Evolutionary conservation across 2,329 filamentous ascomycete species (phyloP).

Genomic region (Dryadomyces sulphureus): DNA sequence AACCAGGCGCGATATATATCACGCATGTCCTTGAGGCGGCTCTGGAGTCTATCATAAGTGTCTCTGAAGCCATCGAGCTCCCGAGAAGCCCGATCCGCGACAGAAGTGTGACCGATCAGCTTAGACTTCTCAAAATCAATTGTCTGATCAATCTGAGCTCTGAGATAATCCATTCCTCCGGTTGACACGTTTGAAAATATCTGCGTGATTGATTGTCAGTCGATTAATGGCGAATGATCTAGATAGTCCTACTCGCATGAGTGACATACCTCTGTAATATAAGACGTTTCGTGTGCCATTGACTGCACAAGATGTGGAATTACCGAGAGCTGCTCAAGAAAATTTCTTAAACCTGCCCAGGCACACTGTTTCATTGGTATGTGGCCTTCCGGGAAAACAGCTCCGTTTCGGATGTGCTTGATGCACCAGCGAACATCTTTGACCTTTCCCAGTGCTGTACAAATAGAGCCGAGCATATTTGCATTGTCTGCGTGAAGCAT

Average conservation of each 20-base stretch:
- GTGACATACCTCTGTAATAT: background rate
- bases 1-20: constrained; percentile 46
- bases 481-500: constrained; percentile 56
- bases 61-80: constrained; percentile 67
- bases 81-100: constrained; percentile 55
- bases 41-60: constrained; percentile 62
- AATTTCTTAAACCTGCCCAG: constrained; percentile 60
- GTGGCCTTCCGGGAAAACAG: constrained; percentile 35
- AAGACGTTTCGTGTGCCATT: constrained; percentile 31
- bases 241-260: background rate
- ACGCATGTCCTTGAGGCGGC: constrained; percentile 54
- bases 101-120: constrained; percentile 54
- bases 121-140: constrained; percentile 71
- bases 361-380: constrained; percentile 47
- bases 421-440: constrained; percentile 61
- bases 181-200: constrained; percentile 38
- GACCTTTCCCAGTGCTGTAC: constrained; percentile 50
- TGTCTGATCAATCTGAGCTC: constrained; percentile 27
- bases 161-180: constrained; percentile 37
- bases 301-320: constrained; percentile 28
- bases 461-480: constrained; percentile 36
- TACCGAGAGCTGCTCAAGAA: constrained; percentile 55
- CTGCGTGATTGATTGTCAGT: constrained; percentile 20
- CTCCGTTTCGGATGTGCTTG: constrained; percentile 60
- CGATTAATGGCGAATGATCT: too few relatives aligned